phyloP scores from a whole-genome alignment of 129 eudicot genomes.

The Tagetes erecta region DNA sequence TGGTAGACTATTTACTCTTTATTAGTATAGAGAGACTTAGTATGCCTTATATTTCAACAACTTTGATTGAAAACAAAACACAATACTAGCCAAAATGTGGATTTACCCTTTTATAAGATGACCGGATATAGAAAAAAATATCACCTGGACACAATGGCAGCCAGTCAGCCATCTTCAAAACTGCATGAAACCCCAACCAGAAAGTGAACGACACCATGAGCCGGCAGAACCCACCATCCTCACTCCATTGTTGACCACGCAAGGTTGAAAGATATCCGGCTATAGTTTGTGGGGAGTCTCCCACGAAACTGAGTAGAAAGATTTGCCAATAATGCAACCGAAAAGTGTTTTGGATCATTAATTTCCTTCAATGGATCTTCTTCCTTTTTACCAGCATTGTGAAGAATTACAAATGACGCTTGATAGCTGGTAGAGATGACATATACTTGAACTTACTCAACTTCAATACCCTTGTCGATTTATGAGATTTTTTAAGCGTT shows the following conservation, averaged over 20 bases:
- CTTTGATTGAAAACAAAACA: conserved; percentile 33
- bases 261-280: conserved; percentile 48
- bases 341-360: conserved; percentile 73
- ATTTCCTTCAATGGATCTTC: conserved; percentile 88
- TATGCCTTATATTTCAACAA: conserved; percentile 24
- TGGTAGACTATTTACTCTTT: too few relatives aligned
- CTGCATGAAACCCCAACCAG: conserved; percentile 13
- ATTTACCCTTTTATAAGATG: background rate
- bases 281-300: conserved; percentile 52
- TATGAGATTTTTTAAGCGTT: too few relatives aligned
- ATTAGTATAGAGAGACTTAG: background rate
- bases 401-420: conserved; percentile 74
- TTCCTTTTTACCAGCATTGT: conserved; percentile 86
- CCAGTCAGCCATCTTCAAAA: conserved; percentile 25
- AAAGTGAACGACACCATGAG: conserved; percentile 21
- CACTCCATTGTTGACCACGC: conserved; percentile 21
- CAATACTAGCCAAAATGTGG: background rate
- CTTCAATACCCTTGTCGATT: too few relatives aligned
- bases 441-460: too few relatives aligned
- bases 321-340: conserved; percentile 63
- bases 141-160: conserved; percentile 14
- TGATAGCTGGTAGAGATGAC: conserved; percentile 43
- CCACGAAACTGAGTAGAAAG: conserved; percentile 64
- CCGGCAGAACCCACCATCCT: conserved; percentile 23
- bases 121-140: background rate